Conservation (phyloP, 2,329 filamentous ascomycete species). For the Sporothrix dimorphospora region DNA sequence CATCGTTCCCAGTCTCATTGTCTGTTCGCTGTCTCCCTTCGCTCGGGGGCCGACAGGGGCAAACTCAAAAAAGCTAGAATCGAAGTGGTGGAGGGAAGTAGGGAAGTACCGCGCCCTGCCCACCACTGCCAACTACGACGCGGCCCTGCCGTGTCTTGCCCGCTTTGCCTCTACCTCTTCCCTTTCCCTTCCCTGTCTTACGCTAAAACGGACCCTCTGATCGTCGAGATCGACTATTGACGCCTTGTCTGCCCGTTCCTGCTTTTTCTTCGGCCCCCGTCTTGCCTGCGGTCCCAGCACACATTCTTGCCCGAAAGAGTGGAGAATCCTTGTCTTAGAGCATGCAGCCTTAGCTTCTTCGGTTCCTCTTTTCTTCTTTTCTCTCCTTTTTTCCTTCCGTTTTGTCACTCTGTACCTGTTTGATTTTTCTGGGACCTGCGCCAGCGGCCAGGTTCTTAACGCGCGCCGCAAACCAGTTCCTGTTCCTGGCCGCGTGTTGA, state of each 20-base stretch:
- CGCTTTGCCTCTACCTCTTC: neutral
- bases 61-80: conserved; percentile 10
- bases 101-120: neutral
- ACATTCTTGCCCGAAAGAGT: conserved; percentile 29
- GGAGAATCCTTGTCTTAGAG: conserved; percentile 28
- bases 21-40: conserved; percentile 3
- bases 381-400: neutral
- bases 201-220: conserved; percentile 22
- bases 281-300: conserved; percentile 8
- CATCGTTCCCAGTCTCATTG: neutral
- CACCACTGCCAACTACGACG: conserved; percentile 6
- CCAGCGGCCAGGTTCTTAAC: neutral
- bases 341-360: conserved; percentile 19
- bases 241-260: neutral
- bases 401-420: neutral
- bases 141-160: neutral
- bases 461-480: conserved; percentile 15
- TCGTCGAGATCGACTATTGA: conserved; percentile 16
- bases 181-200: neutral
- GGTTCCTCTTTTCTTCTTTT: conserved; percentile 15
- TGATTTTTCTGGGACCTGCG: neutral
- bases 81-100: neutral
- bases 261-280: neutral
- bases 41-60: conserved; percentile 7
- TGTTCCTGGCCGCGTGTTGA: conserved; percentile 24